Base-by-base conservation (phyloP, 2,329 filamentous ascomycete genomes). In the Hymenoscyphus scutula region DNA sequence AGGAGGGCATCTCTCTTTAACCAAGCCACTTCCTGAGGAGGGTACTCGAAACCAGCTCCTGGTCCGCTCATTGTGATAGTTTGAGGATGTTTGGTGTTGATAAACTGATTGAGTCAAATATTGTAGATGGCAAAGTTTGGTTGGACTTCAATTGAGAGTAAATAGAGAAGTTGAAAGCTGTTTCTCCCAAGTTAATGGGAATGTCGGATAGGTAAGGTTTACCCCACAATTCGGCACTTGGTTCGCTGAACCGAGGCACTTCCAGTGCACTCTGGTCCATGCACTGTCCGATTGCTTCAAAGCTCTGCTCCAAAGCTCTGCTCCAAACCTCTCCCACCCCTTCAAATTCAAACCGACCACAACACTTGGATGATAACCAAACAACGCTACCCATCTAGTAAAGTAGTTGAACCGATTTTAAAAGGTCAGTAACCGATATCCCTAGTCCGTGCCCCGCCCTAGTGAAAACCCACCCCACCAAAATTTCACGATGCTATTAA, bases 1-100 rank as follows among this genome's bases (percentile, higher is more conserved):
- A 98, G 87, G 65, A 97, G 82, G 38, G 88, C 86, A 81, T 97
- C 93, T 68, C 93, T 87, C 84, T 93, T 92, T 71, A 91, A 77
- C 93, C 92, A 97, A 70, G 88, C 84, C 11, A 96, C 91, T 73
- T 89, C 84, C 72, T 85, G 80, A 56, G 84, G 77, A 62, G 91
- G 91, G 76, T 90, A 96, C 77, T 95, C 85, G 77, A 93, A 92
- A 72, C 92, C 91, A 74, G 81, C 84, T 69, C 85, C 85, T 65
- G 74, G 73, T 37, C 68, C 68, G 60, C 68, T 70, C 71, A 73
- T 73, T 63, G 59, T 72, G 65, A 34, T 34, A 34, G 32, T 13
- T 34, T 34, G 32, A 34, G 32, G 32, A 2, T 34, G 38, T 25
- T 48, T 48, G 7, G 11, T 48, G n/a, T 23, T 48, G 41, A 3